These are phyloP conservation scores for Leccinum pellstonianum DNA, from an alignment of 768 basidiomycete genomes.

Conservation along the genomic window DNA sequence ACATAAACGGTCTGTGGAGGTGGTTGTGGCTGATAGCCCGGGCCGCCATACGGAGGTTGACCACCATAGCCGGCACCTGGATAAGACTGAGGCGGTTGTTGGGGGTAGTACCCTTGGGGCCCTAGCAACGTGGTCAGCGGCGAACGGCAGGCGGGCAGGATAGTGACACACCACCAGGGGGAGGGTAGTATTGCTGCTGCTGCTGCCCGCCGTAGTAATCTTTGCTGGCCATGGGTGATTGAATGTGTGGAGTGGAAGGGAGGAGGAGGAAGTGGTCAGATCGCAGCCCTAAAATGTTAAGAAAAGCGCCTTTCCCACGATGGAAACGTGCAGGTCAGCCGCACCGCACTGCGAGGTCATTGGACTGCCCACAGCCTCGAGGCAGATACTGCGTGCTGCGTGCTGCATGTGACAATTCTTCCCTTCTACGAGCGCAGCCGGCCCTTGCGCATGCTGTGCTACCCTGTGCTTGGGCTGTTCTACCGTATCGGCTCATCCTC, in stretches of 20 bases:
- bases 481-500: not conserved
- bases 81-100: constrained; percentile 74
- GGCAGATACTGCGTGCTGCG: constrained; percentile 15
- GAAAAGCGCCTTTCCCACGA: constrained; percentile 23
- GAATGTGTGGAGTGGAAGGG: constrained; percentile 11
- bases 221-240: constrained; percentile 60
- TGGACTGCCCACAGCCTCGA: constrained; percentile 19
- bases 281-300: constrained; percentile 27
- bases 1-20: constrained; percentile 84
- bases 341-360: not conserved
- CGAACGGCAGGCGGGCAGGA: not conserved
- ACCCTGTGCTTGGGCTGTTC: constrained; percentile 8
- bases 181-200: constrained; percentile 54
- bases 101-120: constrained; percentile 64
- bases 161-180: constrained; percentile 41
- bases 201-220: constrained; percentile 64
- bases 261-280: constrained; percentile 11
- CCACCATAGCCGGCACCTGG: constrained; percentile 45
- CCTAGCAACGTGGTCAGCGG: constrained; percentile 43
- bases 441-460: constrained; percentile 7
- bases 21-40: constrained; percentile 54
- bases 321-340: constrained; percentile 1
- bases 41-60: constrained; percentile 31
- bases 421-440: not conserved
- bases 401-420: not conserved